Evolutionary conservation across 2,329 filamentous ascomycete genomes (phyloP), one percentile per base, ranked within the genome.

Genomic region (Periglandula ipomoeae): DNA sequence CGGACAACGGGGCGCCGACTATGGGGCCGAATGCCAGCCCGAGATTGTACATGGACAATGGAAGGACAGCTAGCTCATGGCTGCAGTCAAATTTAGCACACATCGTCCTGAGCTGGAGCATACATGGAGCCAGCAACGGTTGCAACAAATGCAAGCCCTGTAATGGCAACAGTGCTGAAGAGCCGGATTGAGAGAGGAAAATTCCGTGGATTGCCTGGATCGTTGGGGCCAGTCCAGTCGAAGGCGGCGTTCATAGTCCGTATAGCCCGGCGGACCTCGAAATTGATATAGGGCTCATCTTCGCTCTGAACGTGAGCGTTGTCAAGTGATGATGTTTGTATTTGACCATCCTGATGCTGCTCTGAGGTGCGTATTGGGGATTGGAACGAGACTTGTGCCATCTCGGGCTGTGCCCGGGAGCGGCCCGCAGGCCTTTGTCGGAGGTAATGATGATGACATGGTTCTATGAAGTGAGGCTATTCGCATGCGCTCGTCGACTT

Each of bases 201-300:
- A 66, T 90, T 90, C 71, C 89, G 89, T 0, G 87, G 87, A 60
- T 90, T 89, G 55, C 84, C 84, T 0, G 79, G 78, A 62, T 90
- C 86, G 52, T 81, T 70, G 11, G 82, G 73, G 7, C 55, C 56
- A n/a, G 55, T 58, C 58, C 58, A 61, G 53, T 61, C 58, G 43
- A 52, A 57, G 15, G 55, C 57, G 5, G 56, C 59, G 49, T 61
- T 59, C 53, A 61, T 58, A n/a, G 55, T 52, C 6, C 53, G 40
- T n/a, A 57, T 52, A 34, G 50, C 49, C 3, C 53, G 51, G 19
- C 51, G 55, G 34, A 55, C 40, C 37, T 55, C 52, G 17, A 51
- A 20, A 24, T 34, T 39, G 23, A 13, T 26, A 27, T 46, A 37
- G 11, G 40, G 30, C 13, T 45, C 47, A 49, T 49, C n/a, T 24